Evolutionary conservation across 805 yeast genomes (phyloP).

Genomic region (Saturnispora besseyi): DNA sequence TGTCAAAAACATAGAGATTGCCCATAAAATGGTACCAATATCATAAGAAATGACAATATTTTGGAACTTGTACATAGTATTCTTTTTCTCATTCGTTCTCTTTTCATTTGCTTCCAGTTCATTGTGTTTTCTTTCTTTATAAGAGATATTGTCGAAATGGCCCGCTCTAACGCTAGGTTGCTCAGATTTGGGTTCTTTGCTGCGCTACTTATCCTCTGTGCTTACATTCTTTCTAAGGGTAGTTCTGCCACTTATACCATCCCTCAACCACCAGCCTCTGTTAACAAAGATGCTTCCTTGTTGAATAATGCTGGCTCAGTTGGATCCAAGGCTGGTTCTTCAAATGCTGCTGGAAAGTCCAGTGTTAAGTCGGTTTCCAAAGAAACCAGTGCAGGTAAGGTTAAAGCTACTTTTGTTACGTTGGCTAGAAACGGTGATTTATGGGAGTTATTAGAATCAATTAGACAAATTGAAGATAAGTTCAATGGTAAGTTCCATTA

Average conservation of each 20-base stretch:
- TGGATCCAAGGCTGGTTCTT: constrained; percentile 2
- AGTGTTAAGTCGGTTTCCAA: not conserved
- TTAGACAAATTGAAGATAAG: constrained; percentile 77
- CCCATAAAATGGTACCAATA: not conserved
- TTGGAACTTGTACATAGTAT: not conserved
- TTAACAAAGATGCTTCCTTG: not conserved
- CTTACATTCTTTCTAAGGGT: constrained; percentile 41
- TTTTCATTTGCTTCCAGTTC: not conserved
- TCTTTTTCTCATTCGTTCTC: not conserved
- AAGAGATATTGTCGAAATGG: constrained; percentile 21
- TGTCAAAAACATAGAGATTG: not conserved
- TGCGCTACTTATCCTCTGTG: constrained; percentile 36
- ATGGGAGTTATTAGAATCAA: constrained; percentile 50
- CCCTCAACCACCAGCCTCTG: constrained; percentile 1
- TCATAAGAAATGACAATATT: not conserved
- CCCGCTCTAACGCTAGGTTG: constrained; percentile 40
- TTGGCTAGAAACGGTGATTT: constrained; percentile 73
- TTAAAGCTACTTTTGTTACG: constrained; percentile 73
- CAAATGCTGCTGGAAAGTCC: constrained; percentile 9
- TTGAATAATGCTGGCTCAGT: not conserved
- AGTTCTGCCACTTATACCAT: constrained; percentile 28
- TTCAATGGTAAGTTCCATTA: constrained; percentile 75
- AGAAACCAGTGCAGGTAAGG: constrained; percentile 28
- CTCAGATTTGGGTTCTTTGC: constrained; percentile 42
- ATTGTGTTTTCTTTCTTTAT: not conserved